Evolutionary conservation across 1,284 basidiomycete genomes (phyloP).

Genomic region (Cryptococcus amylolentus): DNA sequence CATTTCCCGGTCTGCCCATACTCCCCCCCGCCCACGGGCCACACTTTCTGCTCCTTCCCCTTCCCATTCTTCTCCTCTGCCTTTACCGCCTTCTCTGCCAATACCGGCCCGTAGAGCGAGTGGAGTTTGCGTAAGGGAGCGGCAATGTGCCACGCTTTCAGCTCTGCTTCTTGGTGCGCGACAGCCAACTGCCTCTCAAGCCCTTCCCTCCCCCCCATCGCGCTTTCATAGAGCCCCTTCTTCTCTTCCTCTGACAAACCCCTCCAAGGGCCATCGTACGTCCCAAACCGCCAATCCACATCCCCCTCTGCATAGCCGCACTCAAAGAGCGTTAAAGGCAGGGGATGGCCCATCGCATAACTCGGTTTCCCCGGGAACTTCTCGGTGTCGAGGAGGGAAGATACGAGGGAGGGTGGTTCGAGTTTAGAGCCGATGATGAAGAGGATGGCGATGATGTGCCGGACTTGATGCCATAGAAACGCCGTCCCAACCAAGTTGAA

Average conservation of each 20-base stretch:
- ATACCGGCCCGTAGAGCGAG: too few relatives aligned
- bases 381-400: constrained; percentile 66
- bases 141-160: constrained; percentile 59
- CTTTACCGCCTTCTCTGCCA: too few relatives aligned
- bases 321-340: constrained; percentile 90
- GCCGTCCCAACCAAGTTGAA: constrained; percentile 85
- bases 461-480: constrained; percentile 95
- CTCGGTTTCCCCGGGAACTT: constrained; percentile 69
- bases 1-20: constrained; percentile 63
- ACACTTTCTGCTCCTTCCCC: constrained; percentile 18
- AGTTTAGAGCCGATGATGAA: constrained; percentile 82
- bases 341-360: constrained; percentile 87
- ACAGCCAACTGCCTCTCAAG: constrained; percentile 38
- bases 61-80: too few relatives aligned
- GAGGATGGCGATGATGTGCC: constrained; percentile 90
- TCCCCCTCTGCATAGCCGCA: constrained; percentile 70
- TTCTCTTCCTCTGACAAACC: constrained; percentile 13
- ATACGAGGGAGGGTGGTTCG: constrained; percentile 69
- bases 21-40: constrained; percentile 72
- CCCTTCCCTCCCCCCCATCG: constrained; percentile 30
- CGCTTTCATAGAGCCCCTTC: constrained; percentile 12
- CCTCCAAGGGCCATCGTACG: constrained; percentile 46
- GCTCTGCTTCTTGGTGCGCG: constrained; percentile 41
- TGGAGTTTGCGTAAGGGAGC: neutral
- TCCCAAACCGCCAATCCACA: constrained; percentile 67